These are phyloP conservation scores for Lasiosphaeria miniovina DNA, from an alignment of 495 filamentous ascomycete species.

Conservation along the genomic window DNA sequence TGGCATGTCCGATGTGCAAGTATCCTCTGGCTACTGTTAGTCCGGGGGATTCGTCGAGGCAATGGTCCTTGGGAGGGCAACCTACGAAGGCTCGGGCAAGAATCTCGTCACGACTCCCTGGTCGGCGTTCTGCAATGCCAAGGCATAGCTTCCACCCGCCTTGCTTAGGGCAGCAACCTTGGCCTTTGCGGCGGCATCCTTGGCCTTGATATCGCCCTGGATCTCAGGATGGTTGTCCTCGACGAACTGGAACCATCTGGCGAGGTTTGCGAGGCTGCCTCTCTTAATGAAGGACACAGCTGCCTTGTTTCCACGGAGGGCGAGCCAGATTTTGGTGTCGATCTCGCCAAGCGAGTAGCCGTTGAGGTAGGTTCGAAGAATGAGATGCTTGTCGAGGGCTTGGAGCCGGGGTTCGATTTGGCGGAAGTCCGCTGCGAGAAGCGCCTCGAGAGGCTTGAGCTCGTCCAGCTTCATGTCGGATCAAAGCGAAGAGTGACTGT, in stretches of 20 bases:
- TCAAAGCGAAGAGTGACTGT: background rate
- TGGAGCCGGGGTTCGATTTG: constrained; percentile 69
- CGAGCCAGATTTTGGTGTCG: constrained; percentile 81
- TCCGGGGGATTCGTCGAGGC: background rate
- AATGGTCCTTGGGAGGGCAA: constrained; percentile 6
- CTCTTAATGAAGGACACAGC: constrained; percentile 77
- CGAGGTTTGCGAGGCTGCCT: constrained; percentile 71
- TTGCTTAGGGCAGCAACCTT: constrained; percentile 74
- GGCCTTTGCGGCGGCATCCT: constrained; percentile 61
- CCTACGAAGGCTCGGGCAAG: constrained; percentile 90
- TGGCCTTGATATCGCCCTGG: constrained; percentile 52
- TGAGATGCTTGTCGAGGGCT: constrained; percentile 81
- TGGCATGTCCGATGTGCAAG: constrained; percentile 90
- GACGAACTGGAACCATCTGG: constrained; percentile 85
- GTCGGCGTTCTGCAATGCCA: constrained; percentile 80
- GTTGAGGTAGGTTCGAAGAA: constrained; percentile 79
- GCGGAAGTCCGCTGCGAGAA: constrained; percentile 71
- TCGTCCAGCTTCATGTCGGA: constrained; percentile 50
- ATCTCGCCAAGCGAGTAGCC: constrained; percentile 76
- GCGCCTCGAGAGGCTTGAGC: constrained; percentile 43
- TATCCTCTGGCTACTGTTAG: constrained; percentile 52
- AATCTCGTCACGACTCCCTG: constrained; percentile 93
- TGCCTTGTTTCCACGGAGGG: constrained; percentile 81
- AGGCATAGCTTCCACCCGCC: constrained; percentile 85
- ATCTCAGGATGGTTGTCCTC: constrained; percentile 74